Base-by-base conservation (phyloP, 441 rosid genomes). In the Hura crepitans region DNA sequence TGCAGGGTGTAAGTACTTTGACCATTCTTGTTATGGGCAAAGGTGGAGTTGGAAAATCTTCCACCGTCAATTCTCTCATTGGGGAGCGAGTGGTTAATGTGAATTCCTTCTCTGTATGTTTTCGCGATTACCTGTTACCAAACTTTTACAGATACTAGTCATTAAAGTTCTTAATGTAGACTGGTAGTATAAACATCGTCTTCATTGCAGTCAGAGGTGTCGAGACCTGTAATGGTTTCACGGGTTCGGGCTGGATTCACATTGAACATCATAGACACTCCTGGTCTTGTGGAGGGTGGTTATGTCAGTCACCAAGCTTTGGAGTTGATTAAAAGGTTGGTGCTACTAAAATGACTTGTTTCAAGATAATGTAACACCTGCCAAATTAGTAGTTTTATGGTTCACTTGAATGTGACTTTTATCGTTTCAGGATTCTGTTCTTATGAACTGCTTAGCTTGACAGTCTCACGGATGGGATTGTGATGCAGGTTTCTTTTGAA, bases 31-130 rank as follows among this genome's bases (percentile, higher is more conserved):
- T 94, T 63, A 57, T 94, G 89, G 99, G 97, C 46, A 94, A 94
- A 81, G 96, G 97, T 4, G 97, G 99, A 58, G 93, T 92, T n/a
- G 99, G 99, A 31, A 94, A 94, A 78, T 94, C 97, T 53, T 94
- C 99, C 33, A 94, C 97, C 8, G 89, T 94, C 74, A 94, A 92
- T 78, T 94, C 99, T 72, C 92, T 94, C 42, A 77, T 92, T 12
- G 89, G 97, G n/a, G 99, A 94, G 84, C 94, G 89, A 66, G 97
- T 79, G 20, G 90, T 87, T 69, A 84, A 89, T 77, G 92, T 92
- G 73, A 94, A 86, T 79, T 82, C 97, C 75, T 94, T 94, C 47
- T 96, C 93, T 88, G 99, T 75, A 67, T 64, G 67, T 75, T 68
- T 66, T 14, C 53, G 55, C 61, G 57, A 39, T 66, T n/a, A 5